Evolutionary conservation across 352 stramenopile species (phyloP).

Genomic region (Globisporangium recalcitrans): DNA sequence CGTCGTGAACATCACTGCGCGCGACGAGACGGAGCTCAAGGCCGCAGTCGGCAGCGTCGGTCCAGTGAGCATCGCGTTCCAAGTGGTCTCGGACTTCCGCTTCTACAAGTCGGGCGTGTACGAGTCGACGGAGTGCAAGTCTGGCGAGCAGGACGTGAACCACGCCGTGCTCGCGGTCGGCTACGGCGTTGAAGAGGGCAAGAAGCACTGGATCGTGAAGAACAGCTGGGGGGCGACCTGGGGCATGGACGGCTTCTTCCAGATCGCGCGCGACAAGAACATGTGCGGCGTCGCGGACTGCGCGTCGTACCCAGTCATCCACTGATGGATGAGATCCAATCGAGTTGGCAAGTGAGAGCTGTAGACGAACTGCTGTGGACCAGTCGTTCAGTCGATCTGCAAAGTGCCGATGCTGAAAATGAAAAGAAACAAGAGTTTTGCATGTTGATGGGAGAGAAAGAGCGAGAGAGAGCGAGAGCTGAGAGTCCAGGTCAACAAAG

Average conservation of each 20-base stretch:
- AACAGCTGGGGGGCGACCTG: slow-evolving; percentile 94
- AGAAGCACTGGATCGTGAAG: slow-evolving; percentile 96
- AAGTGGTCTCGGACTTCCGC: slow-evolving; percentile 85
- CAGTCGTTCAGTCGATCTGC: background rate
- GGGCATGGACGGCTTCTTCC: slow-evolving; percentile 95
- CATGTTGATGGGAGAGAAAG: background rate
- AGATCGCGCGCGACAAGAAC: slow-evolving; percentile 88
- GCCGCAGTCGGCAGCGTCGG: slow-evolving; percentile 55
- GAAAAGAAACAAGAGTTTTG: background rate
- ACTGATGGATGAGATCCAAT: background rate
- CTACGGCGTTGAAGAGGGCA: slow-evolving; percentile 91
- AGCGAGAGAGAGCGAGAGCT: background rate
- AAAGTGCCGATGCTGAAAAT: background rate
- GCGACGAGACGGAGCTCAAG: slow-evolving; percentile 74
- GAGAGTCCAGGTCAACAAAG: background rate
- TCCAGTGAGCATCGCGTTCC: slow-evolving; percentile 81
- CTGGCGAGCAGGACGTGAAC: slow-evolving; percentile 83
- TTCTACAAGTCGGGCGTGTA: slow-evolving; percentile 90
- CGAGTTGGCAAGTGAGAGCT: background rate
- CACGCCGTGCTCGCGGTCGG: slow-evolving; percentile 94
- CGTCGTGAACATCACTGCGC: slow-evolving; percentile 83
- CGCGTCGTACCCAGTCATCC: slow-evolving; percentile 82
- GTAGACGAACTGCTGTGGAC: background rate
- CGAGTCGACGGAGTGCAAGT: slow-evolving; percentile 75
- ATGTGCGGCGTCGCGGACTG: slow-evolving; percentile 87